Conservation (phyloP, 148 eudicot species). For the Camellia japonica region DNA sequence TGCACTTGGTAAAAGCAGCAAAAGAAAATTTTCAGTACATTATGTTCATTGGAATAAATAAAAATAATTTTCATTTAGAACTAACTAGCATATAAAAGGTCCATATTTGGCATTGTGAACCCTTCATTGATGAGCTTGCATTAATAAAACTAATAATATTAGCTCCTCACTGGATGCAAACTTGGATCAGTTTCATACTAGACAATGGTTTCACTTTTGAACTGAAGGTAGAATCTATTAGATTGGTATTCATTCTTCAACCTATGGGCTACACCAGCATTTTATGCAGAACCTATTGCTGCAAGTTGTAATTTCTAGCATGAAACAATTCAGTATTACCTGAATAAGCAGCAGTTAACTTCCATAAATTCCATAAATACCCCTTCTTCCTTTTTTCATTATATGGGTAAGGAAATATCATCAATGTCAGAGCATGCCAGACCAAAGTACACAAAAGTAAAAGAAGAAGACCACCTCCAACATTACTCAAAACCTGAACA, state of each 20-base stretch:
- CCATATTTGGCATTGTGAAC: conserved; percentile 1
- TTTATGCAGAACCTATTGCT: not conserved
- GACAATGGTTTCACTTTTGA: not conserved
- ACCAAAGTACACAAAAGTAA: not conserved
- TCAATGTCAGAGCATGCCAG: not conserved
- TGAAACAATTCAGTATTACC: not conserved
- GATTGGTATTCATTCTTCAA: not conserved
- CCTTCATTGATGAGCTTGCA: not conserved
- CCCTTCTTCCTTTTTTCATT: not conserved
- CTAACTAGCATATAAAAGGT: not conserved
- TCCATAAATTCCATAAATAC: not conserved
- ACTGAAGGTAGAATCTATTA: not conserved
- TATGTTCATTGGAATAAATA: not conserved
- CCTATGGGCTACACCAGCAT: not conserved
- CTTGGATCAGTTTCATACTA: not conserved
- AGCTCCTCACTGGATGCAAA: not conserved
- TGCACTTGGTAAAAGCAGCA: conserved; percentile 31
- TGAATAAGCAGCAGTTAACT: not conserved
- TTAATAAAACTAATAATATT: too few relatives aligned
- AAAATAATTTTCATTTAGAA: not conserved
- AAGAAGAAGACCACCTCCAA: not conserved
- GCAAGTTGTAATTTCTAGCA: not conserved
- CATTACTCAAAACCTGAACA: not conserved
- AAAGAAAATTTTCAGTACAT: conserved; percentile 10
- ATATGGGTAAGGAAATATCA: not conserved